Percentiles rank a stretch among this genome's conserved stretches.
Evolutionary conservation across 192 early-diverging fungal species (phyloP).

Genomic region (Lobosporangium transversale): DNA sequence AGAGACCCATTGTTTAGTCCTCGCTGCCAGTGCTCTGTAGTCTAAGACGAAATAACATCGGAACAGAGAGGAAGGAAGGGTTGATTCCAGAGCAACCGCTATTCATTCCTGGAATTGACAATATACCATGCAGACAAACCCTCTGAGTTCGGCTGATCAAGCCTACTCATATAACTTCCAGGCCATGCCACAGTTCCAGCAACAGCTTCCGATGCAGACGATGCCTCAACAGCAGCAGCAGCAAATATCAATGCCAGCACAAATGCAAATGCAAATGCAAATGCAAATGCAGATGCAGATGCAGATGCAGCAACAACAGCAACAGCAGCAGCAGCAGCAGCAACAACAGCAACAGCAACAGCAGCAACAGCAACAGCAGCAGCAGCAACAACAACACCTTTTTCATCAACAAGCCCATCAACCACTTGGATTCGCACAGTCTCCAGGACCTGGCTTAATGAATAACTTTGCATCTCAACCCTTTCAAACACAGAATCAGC

Average conservation of each 20-base stretch:
- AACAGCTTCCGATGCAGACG: slow-evolving; percentile 6
- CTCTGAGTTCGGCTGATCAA: slow-evolving; percentile 19
- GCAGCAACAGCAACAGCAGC: slow-evolving; percentile 11
- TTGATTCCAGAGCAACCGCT: no score
- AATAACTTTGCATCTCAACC: slow-evolving; percentile 9
- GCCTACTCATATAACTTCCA: slow-evolving; percentile 26
- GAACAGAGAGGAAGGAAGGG: no score
- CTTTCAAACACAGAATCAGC: background rate
- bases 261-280: slow-evolving; percentile 5
- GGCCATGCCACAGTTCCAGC: background rate
- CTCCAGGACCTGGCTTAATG: background rate
- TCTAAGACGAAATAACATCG: no score
- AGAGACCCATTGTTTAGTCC: no score
- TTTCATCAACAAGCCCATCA: background rate
- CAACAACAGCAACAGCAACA: background rate
- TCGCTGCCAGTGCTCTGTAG: no score
- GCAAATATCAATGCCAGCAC: slow-evolving; percentile 9
- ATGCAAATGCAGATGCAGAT: slow-evolving; percentile 15
- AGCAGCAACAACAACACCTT: slow-evolving; percentile 2
- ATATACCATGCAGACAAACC: slow-evolving; percentile 16
- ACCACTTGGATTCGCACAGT: slow-evolving; percentile 1
- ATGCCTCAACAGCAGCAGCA: slow-evolving; percentile 3
- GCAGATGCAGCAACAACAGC: slow-evolving; percentile 2
- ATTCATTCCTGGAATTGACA: background rate
- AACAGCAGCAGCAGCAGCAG: slow-evolving; percentile 10